Percentiles rank a stretch among this genome's conserved stretches.
These are phyloP conservation scores for Microcyclosporella mali DNA, from an alignment of 2,329 filamentous ascomycete genomes.

Conservation along the genomic window DNA sequence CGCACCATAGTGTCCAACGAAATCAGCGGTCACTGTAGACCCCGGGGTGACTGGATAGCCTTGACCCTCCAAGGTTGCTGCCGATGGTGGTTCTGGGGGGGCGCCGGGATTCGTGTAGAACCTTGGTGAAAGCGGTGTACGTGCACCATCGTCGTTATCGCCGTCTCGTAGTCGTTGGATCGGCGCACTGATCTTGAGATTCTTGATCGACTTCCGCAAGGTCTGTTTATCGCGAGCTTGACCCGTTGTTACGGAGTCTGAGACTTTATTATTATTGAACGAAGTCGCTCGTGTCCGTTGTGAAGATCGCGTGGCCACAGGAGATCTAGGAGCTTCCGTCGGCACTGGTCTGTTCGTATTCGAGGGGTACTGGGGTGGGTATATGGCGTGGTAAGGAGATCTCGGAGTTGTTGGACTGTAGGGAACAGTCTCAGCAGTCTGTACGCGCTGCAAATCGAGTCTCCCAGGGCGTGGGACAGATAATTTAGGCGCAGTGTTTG, in stretches of 20 bases:
- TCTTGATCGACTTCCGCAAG: conserved; percentile 41
- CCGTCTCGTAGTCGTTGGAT: conserved; percentile 34
- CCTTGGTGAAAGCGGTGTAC: conserved; percentile 51
- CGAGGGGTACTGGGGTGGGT: conserved; percentile 34
- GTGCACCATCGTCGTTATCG: conserved; percentile 41
- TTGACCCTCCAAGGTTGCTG: conserved; percentile 24
- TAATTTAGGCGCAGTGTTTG: conserved; percentile 2
- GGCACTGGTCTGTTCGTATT: conserved; percentile 17
- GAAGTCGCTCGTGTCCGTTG: conserved; percentile 32
- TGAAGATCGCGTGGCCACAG: conserved; percentile 3
- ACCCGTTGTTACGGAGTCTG: conserved; percentile 32
- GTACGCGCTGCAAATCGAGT: conserved; percentile 7
- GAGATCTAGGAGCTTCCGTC: conserved; percentile 15
- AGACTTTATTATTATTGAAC: conserved; percentile 25
- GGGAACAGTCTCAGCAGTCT: conserved; percentile 28
- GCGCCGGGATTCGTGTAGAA: conserved; percentile 48
- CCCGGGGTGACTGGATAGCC: conserved; percentile 29
- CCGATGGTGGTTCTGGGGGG: conserved; percentile 47
- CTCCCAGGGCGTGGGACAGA: background rate
- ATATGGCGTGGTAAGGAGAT: conserved; percentile 42
- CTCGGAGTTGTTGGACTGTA: conserved; percentile 32
- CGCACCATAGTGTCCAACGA: conserved; percentile 15
- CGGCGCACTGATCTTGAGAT: conserved; percentile 54
- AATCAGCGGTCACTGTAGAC: conserved; percentile 21
- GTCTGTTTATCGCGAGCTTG: conserved; percentile 4